Evolutionary conservation across 345 rosid genomes (phyloP).

Genomic region (Carallia brachiata): DNA sequence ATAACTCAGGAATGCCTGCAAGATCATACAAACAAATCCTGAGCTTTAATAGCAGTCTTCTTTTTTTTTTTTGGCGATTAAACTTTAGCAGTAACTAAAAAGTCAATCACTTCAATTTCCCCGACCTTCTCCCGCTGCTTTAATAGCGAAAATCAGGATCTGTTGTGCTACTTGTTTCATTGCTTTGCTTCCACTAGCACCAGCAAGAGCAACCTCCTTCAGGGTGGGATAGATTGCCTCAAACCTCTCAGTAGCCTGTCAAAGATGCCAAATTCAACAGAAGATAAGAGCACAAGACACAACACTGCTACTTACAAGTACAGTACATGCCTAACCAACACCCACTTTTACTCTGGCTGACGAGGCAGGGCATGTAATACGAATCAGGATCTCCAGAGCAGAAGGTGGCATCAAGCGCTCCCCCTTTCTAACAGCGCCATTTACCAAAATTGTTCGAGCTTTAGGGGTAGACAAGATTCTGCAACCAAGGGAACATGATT

Average conservation of each 20-base stretch:
- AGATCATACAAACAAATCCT: constrained; percentile 5
- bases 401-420: constrained; percentile 68
- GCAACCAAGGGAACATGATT: neutral
- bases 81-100: neutral
- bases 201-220: constrained; percentile 73
- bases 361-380: constrained; percentile 60
- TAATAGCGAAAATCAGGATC: constrained; percentile 50
- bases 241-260: constrained; percentile 81
- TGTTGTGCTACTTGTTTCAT: constrained; percentile 71
- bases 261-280: constrained; percentile 11
- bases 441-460: constrained; percentile 61
- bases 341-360: constrained; percentile 64
- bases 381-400: constrained; percentile 57
- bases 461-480: constrained; percentile 65
- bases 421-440: constrained; percentile 67
- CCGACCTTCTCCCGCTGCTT: constrained; percentile 66
- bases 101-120: neutral
- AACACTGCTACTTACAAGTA: neutral
- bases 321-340: constrained; percentile 7
- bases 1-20: constrained; percentile 54
- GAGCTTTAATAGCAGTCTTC: constrained; percentile 5
- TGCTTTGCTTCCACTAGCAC: constrained; percentile 65
- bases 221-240: constrained; percentile 56
- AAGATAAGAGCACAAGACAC: constrained; percentile 10
- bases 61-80: too few species aligned